phyloP scores from a whole-genome alignment of 176 grass and related monocot genomes.

The Ensete ventricosum region DNA sequence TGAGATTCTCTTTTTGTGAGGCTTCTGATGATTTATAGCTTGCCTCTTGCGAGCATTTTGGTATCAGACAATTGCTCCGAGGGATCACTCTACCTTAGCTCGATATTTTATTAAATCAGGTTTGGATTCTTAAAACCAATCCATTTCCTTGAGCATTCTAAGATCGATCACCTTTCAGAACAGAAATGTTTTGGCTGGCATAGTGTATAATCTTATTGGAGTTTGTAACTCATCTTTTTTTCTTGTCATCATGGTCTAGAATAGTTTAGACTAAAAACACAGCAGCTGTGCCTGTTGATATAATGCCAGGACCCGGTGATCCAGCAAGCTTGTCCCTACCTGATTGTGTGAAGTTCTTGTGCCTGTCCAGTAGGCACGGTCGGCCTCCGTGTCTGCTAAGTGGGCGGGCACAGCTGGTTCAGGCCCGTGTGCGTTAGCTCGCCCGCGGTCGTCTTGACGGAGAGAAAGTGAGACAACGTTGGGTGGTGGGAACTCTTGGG shows the following conservation, averaged over 20 bases:
- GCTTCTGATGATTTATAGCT: conserved; percentile 6
- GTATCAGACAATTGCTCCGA: conserved; percentile 49
- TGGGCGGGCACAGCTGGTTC: no score
- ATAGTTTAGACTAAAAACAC: neutral
- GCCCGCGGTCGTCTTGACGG: no score
- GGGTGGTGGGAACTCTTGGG: no score
- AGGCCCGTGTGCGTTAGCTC: no score
- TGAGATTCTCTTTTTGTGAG: conserved; percentile 2
- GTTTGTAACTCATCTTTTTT: neutral
- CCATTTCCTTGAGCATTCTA: neutral
- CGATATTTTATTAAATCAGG: conserved; percentile 96
- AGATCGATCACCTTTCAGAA: no score
- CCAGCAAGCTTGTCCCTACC: conserved; percentile 89
- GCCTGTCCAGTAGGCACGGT: no score
- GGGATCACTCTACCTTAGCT: conserved; percentile 83
- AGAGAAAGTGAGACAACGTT: no score
- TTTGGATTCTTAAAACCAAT: conserved; percentile 17
- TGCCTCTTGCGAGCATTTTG: conserved; percentile 12
- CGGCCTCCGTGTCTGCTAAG: no score
- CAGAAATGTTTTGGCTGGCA: no score
- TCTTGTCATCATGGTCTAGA: neutral
- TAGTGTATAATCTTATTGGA: no score
- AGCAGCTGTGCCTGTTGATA: conserved; percentile 78
- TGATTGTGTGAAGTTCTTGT: no score
- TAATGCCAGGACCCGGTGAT: conserved; percentile 81